Conservation (phyloP, 129 eudicot species). For the Saposhnikovia divaricata region DNA sequence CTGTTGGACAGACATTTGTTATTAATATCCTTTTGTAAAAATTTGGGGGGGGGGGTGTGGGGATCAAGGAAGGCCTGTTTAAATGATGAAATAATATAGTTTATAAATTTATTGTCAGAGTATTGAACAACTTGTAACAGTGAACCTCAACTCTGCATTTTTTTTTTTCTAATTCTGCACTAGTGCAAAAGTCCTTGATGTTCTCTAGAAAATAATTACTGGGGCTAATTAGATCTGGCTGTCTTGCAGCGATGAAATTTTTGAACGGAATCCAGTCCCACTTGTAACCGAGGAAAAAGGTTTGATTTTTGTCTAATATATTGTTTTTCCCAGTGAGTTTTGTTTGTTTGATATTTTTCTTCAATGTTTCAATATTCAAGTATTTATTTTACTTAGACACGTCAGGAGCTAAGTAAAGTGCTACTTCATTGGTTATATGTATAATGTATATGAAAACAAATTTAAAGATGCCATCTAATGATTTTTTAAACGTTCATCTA, state of each 20-base stretch:
- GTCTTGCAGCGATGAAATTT: conserved; percentile 1
- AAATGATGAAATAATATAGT: neutral
- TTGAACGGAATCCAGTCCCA: neutral
- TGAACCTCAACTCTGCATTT: neutral
- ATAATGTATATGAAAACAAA: neutral
- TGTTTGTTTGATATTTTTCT: neutral
- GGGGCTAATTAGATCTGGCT: neutral
- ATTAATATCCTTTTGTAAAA: too few species aligned
- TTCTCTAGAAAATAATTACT: neutral
- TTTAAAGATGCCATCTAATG: neutral
- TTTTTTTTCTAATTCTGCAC: neutral
- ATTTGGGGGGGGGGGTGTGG: too few species aligned
- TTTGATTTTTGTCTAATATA: neutral
- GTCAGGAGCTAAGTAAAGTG: neutral
- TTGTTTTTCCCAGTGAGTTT: neutral
- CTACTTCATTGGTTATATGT: neutral
- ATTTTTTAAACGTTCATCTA: neutral
- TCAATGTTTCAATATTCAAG: neutral
- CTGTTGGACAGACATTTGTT: too few species aligned
- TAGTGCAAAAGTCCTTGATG: neutral
- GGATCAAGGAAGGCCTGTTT: neutral
- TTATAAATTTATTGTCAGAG: neutral
- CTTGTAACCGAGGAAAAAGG: neutral
- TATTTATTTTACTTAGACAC: neutral
- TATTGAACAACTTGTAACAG: neutral